Evolutionary conservation across 2,329 filamentous ascomycete genomes (phyloP), one percentile per base, ranked within the genome.

Genomic region (Sordariomycetes sp.): DNA sequence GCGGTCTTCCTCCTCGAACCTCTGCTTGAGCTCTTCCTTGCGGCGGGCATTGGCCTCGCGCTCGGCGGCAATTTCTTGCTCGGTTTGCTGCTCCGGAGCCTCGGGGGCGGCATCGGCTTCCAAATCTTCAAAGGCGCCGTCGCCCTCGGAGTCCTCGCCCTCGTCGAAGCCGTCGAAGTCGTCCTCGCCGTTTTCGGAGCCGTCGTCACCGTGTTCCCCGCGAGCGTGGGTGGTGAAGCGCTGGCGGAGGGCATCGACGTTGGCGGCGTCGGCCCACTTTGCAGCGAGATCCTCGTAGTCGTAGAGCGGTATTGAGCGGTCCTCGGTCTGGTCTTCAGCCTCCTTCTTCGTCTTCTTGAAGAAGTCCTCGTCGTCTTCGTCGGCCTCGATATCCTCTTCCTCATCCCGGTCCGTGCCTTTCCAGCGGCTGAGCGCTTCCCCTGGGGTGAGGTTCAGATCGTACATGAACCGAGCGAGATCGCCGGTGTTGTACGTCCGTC

Each of bases 1-100:
- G n/a, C 86, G 75, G 53, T 98, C 92, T 66, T 98, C 92, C 57
- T 96, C 88, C 51, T 98, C 92, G 51, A 98, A 98, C 2, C 93
- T 79, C 34, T 93, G 68, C 54, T 86, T 93, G 34, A 98, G 74
- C 55, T 98, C 92, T 59, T 95, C 92, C 58, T 98, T 98, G 43
- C 85, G 74, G 44, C 79, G 77, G 3, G 92, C 92, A 49, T 98
- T 98, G 57, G 77, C 83, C 46, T 86, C 86, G 45, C 92, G 82
- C 61, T 98, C 92, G 4, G 79, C 83, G 41, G 90, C 86, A n/a
- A 96, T 68, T 31, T 59, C 65, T n/a, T 65, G 59, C 10, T 57
- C 58, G 3, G 58, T 50, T 36, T 61, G 58, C 25, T 67, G 61
- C 8, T 63, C 61, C 8, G 63, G 61, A 8, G 66, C 53, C 3